A percentile compares a stretch with the other conserved stretches of the same genome.
These are phyloP conservation scores for Sporothrix curviconia DNA, from an alignment of 2,329 filamentous ascomycete species.

Conservation along the genomic window DNA sequence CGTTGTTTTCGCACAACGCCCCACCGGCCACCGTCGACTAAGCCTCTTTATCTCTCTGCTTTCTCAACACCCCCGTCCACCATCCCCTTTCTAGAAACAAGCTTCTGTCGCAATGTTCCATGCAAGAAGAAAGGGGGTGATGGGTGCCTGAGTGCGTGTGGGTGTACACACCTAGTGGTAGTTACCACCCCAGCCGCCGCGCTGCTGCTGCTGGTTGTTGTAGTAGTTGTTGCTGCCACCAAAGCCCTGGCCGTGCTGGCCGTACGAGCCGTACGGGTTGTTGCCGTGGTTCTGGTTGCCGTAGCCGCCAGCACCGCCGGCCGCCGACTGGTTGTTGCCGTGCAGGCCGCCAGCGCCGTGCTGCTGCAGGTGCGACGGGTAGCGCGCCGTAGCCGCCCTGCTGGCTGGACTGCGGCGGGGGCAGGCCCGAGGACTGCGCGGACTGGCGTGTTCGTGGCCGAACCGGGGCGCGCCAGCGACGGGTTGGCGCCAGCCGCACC, in stretches of 20 bases:
- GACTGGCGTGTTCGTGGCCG: slow-evolving; percentile 49
- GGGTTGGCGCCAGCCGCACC: slow-evolving; percentile 48
- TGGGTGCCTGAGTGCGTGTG: too few species aligned
- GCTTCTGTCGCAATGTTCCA: too few species aligned
- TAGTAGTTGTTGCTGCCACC: slow-evolving; percentile 43
- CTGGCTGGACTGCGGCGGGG: slow-evolving; percentile 47
- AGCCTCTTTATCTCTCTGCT: too few species aligned
- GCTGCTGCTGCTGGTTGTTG: slow-evolving; percentile 43
- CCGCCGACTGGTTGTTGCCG: slow-evolving; percentile 33
- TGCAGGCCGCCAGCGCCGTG: slow-evolving; percentile 44
- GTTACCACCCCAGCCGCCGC: slow-evolving; percentile 56
- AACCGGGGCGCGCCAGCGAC: slow-evolving; percentile 52
- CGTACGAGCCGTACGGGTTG: slow-evolving; percentile 49
- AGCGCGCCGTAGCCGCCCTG: slow-evolving; percentile 47
- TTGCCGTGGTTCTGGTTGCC: slow-evolving; percentile 47
- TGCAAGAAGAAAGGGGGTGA: too few species aligned
- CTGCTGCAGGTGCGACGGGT: slow-evolving; percentile 46
- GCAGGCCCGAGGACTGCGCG: slow-evolving; percentile 48
- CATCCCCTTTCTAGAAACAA: too few species aligned
- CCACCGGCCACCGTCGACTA: too few species aligned
- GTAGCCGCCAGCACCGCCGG: slow-evolving; percentile 40
- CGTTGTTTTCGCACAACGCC: too few species aligned
- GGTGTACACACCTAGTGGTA: too few species aligned
- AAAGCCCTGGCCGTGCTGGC: slow-evolving; percentile 44
- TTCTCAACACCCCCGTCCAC: too few species aligned